Base-by-base conservation (phyloP, 192 early-diverging fungal genomes). In the Lobosporangium transversale region DNA sequence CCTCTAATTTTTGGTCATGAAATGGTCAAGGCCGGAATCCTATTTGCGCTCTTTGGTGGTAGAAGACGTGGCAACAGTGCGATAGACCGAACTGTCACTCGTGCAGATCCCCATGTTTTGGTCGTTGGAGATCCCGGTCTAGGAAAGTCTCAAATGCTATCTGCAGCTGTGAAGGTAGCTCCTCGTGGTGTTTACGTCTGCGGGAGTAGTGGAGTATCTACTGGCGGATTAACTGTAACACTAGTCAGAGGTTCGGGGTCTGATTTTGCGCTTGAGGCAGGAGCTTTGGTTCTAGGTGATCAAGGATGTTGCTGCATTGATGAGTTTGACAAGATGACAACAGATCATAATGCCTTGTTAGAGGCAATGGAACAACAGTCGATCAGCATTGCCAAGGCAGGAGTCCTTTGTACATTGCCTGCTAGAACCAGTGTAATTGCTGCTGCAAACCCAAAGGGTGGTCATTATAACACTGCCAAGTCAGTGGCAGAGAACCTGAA, bases 311-410 rank as follows among this genome's bases (percentile, higher is more conserved):
- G 94, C 56, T 85, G 93, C 20, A 95, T 95, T 61, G 94, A 96
- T 64, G 94, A 96, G 78, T 95, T 96, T 81, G 94, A 95, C 73
- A 96, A 95, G 68, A 92, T 94, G 86, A 90, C 88, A 6, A 85
- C 83, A 20, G 93, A 95, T 43, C 88, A 93, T 78, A 85, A 84
- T 85, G 87, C 93, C 66, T 71, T 89, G 26, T 69, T 94, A 30
- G 94, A 96, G 70, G 94, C 94, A 11, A 95, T 96, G 92, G 90
- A 92, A 64, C 93, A 94, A 67, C 93, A 94, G 65, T 90, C 90
- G 2, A 93, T 94, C 26, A 93, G 91, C 31, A 89, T 96, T 43
- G 92, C 92, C 36, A 95, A 96, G 67, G 92, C 93, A 15, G 94
- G 94, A 4, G 87, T 96, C 42, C 90, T 93, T 32, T 92, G 92